Base-by-base conservation (phyloP, 1,284 basidiomycete genomes). In the Cutaneotrichosporon dermatis region DNA sequence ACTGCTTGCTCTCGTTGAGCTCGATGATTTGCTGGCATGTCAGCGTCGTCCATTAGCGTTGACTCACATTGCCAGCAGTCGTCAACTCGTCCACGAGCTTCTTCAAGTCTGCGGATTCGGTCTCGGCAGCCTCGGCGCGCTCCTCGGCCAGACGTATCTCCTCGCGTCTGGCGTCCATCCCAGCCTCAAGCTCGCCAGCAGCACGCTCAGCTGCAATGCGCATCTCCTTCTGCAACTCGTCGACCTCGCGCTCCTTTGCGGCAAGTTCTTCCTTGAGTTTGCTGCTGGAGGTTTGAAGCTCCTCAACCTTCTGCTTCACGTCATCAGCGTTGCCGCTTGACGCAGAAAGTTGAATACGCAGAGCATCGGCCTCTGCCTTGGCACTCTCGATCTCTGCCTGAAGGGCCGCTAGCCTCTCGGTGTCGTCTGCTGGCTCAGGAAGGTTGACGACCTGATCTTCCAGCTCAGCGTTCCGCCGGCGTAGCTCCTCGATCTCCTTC, bases 1-100 rank as follows among this genome's bases (percentile, higher is more conserved):
- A 91, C 53, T 88, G 84, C 65, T 84, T 83, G 25, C 81, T 80
- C 79, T 98, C 93, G 71, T 96, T 96, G 40, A 95, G 80, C 40
- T 89, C 89, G 65, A 93, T 92, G 1, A 90, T 92, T 84, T 92
- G 89, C 88, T 92, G 64, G 68, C 58, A 33, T 37, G 55, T 64
- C 35, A 65, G 61, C 54, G 12, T 7, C 25, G 25, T 25, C 25
- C 25, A 25, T 25, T 25, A n/a, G 10, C 34, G 12, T 12, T 16
- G 13, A 66, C 74, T 68, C 60, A 76, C 74, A 60, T 74, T 72
- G 4, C 75, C 75, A 6, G 75, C 74, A 11, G 70, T 69, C 0
- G 70, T 74, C 51, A 78, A 58, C 58, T 76, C 69, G 51, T 79
- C 76, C 16, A 74, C 71, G 40, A 75, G 62, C 45, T 71, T 71